A percentile compares a stretch with the other conserved stretches of the same genome.
phyloP scores from a whole-genome alignment of 78 protist species.

The Bigelowiella natans region DNA sequence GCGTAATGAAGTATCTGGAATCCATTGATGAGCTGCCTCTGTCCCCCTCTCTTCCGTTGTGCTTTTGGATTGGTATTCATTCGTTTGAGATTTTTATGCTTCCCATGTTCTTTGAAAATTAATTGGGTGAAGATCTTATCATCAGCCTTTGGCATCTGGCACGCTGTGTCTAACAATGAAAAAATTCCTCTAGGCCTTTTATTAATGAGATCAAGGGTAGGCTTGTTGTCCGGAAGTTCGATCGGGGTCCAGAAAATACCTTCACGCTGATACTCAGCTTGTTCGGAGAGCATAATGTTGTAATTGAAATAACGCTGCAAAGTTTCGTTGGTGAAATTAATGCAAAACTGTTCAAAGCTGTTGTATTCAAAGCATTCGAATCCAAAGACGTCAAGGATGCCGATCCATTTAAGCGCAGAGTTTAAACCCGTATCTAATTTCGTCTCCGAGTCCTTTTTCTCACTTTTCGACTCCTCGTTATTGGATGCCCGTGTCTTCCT shows the following conservation, averaged over 20 bases:
- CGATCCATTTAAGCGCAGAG: no score
- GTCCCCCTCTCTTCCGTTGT: not conserved
- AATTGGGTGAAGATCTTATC: not conserved
- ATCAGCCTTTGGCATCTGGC: not conserved
- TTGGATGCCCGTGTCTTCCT: no score
- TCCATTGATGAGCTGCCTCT: not conserved
- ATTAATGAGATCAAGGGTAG: not conserved
- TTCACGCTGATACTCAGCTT: not conserved
- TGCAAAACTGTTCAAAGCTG: slow-evolving; percentile 86
- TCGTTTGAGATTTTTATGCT: not conserved
- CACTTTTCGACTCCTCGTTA: not conserved
- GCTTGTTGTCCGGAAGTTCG: not conserved
- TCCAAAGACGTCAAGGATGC: slow-evolving; percentile 83
- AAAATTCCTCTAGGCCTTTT: not conserved
- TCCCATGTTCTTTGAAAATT: not conserved
- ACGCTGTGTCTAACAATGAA: not conserved
- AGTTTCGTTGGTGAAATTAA: slow-evolving; percentile 90
- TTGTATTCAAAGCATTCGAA: slow-evolving; percentile 84
- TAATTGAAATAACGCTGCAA: slow-evolving; percentile 77
- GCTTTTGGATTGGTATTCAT: not conserved
- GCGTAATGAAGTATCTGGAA: not conserved
- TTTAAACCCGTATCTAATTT: no score
- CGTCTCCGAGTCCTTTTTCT: not conserved
- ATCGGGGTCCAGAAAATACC: slow-evolving; percentile 2
- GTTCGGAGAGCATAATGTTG: slow-evolving; percentile 51